phyloP scores from a whole-genome alignment of 495 filamentous ascomycete genomes.

The Melanomma pulvis-pyrius region DNA sequence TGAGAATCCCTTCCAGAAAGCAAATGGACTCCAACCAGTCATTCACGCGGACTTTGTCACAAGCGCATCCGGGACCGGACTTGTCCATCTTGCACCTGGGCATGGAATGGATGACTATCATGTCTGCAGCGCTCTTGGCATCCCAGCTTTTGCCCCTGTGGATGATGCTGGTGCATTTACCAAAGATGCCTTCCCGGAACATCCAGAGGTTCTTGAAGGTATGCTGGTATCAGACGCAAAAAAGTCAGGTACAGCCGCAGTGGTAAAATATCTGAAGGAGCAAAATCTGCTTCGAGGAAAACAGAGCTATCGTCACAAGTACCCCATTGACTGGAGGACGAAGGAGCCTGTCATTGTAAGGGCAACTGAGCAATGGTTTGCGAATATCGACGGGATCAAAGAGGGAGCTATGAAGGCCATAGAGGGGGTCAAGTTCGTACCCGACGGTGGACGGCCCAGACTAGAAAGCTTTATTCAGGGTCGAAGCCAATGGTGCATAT shows the following conservation, averaged over 20 bases:
- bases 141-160: conserved; percentile 76
- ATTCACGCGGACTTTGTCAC: conserved; percentile 86
- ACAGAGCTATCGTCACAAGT: conserved; percentile 81
- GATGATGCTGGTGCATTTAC: conserved; percentile 82
- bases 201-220: conserved; percentile 63
- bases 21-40: conserved; percentile 62
- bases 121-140: conserved; percentile 66
- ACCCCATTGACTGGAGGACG: conserved; percentile 96
- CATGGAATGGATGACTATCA: conserved; percentile 97
- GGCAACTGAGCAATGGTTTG: conserved; percentile 97
- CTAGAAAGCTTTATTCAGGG: conserved; percentile 82
- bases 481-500: conserved; percentile 97
- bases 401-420: conserved; percentile 67
- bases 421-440: conserved; percentile 74
- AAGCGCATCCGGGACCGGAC: conserved; percentile 80
- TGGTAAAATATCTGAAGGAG: conserved; percentile 66
- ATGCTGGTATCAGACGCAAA: conserved; percentile 56
- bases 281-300: conserved; percentile 59
- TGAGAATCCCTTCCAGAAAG: conserved; percentile 62
- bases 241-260: conserved; percentile 63
- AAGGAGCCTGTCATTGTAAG: conserved; percentile 88
- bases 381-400: conserved; percentile 83
- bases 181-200: conserved; percentile 66
- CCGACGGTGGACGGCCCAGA: conserved; percentile 67
- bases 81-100: conserved; percentile 92